Evolutionary conservation across 1,284 basidiomycete species (phyloP).

Genomic region (Apiotrichum sp.): DNA sequence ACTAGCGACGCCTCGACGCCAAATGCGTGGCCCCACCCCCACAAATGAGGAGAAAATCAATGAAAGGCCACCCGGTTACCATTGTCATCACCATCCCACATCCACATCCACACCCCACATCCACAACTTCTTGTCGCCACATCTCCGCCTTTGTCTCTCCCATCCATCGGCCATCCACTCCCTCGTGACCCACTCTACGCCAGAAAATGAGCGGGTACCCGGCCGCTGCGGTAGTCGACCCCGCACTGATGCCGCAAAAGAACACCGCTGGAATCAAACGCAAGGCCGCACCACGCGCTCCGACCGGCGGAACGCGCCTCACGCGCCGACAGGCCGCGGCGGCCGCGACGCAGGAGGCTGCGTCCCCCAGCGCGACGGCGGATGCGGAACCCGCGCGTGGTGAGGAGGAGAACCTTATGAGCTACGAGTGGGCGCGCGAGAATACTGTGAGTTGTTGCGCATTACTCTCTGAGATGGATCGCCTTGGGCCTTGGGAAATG

Average conservation of each 20-base stretch:
- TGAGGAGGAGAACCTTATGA: slow-evolving; percentile 35
- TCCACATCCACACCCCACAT: background rate
- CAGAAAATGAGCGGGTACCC: background rate
- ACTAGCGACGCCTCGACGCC: too few species aligned
- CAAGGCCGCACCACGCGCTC: slow-evolving; percentile 1
- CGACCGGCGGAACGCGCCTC: background rate
- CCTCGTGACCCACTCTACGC: background rate
- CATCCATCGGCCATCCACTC: background rate
- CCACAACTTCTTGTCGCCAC: background rate
- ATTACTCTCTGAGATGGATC: too few species aligned
- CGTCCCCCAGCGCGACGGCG: background rate
- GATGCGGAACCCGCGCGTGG: slow-evolving; percentile 24
- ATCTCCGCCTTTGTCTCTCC: background rate
- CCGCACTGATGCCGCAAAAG: slow-evolving; percentile 7
- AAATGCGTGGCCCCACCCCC: too few species aligned
- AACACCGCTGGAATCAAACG: slow-evolving; percentile 7
- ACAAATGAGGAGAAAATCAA: too few species aligned
- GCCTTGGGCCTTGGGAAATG: too few species aligned
- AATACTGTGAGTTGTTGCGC: slow-evolving; percentile 8
- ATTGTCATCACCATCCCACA: background rate
- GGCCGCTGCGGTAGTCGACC: slow-evolving; percentile 8
- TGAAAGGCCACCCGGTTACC: background rate
- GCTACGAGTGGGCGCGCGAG: slow-evolving; percentile 19
- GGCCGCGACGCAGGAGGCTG: background rate
- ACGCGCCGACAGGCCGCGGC: background rate